Conservation (phyloP, 805 yeast genomes). For the Phaffomyces thermotolerans region DNA sequence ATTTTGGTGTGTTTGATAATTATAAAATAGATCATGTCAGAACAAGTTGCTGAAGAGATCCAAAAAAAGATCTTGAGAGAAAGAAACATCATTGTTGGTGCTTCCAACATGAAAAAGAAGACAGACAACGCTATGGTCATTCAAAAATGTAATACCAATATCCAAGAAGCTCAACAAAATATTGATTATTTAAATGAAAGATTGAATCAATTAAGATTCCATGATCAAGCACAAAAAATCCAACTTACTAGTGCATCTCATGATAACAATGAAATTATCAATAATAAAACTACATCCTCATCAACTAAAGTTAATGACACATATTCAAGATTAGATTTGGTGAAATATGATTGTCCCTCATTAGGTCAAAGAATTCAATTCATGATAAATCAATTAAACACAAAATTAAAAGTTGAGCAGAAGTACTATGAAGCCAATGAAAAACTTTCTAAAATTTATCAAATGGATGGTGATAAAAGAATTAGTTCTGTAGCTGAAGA, state of each 20-base stretch:
- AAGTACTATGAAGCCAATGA: conserved; percentile 91
- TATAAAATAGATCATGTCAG: conserved; percentile 20
- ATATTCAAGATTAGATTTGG: conserved; percentile 68
- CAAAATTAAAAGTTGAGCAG: conserved; percentile 88
- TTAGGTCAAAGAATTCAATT: conserved; percentile 90
- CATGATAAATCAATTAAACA: conserved; percentile 91
- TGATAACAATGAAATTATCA: no score
- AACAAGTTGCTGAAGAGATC: conserved; percentile 56
- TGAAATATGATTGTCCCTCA: conserved; percentile 90
- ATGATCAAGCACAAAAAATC: conserved; percentile 5
- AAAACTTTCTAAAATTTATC: conserved; percentile 77
- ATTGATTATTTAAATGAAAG: conserved; percentile 82
- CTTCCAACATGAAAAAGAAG: conserved; percentile 68
- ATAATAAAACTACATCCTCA: background rate
- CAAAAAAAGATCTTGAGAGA: conserved; percentile 83
- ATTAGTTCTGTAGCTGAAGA: conserved; percentile 84
- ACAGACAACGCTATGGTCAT: conserved; percentile 79
- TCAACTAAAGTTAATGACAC: conserved; percentile 10
- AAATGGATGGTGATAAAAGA: conserved; percentile 84
- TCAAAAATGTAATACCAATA: conserved; percentile 83
- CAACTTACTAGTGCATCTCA: background rate
- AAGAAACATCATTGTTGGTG: conserved; percentile 80
- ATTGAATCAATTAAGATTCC: conserved; percentile 46
- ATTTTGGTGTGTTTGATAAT: background rate
- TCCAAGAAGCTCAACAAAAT: conserved; percentile 86